phyloP scores from a whole-genome alignment of 2,329 filamentous ascomycete species.

The Verticillium isaacii region DNA sequence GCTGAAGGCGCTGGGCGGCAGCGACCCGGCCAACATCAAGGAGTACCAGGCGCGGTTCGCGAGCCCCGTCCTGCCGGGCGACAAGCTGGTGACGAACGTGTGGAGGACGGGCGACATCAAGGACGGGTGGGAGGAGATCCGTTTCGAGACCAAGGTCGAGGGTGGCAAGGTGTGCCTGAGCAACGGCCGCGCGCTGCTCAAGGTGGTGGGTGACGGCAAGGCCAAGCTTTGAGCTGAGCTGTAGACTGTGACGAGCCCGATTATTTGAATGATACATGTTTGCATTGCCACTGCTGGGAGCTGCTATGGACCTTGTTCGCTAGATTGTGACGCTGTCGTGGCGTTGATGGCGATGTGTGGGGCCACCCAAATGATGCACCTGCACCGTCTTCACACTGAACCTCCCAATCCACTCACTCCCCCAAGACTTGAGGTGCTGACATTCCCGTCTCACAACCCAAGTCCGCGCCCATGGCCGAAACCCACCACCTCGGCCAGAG shows the following conservation, averaged over 20 bases:
- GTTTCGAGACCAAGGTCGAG: constrained; percentile 74
- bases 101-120: constrained; percentile 67
- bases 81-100: constrained; percentile 74
- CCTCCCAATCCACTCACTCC: not conserved
- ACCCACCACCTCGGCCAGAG: constrained; percentile 61
- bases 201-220: constrained; percentile 49
- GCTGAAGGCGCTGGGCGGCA: constrained; percentile 67
- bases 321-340: not conserved
- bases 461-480: constrained; percentile 27
- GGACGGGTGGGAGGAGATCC: constrained; percentile 71
- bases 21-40: constrained; percentile 75
- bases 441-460: constrained; percentile 1
- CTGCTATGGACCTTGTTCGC: not conserved
- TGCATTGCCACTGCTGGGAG: not conserved
- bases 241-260: not conserved
- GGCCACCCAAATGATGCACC: not conserved
- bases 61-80: constrained; percentile 75
- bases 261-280: constrained; percentile 1
- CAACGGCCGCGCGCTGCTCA: constrained; percentile 80
- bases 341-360: not conserved
- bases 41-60: constrained; percentile 89
- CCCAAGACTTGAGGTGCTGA: not conserved
- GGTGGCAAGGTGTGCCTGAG: constrained; percentile 81
- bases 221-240: constrained; percentile 58
- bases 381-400: not conserved